These are phyloP conservation scores for Dryas integrifolia DNA, from an alignment of 331 rosid species.

Conservation along the genomic window DNA sequence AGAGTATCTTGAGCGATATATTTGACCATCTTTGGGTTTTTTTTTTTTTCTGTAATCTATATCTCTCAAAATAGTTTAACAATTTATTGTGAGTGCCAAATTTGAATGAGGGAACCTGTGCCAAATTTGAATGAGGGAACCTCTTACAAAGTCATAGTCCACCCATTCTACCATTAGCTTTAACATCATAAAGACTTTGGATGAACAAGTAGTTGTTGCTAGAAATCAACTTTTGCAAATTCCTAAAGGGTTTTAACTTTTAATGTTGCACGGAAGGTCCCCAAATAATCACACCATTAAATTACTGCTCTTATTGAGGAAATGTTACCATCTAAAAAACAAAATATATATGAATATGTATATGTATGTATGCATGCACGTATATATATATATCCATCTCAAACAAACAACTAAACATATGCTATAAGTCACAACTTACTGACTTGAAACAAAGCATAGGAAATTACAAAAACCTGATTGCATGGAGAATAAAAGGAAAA, in stretches of 20 bases:
- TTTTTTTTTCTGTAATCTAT: background rate
- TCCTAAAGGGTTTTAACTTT: background rate
- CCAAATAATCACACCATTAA: background rate
- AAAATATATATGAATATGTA: background rate
- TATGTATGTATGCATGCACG: background rate
- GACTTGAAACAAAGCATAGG: background rate
- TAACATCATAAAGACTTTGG: background rate
- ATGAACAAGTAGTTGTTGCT: background rate
- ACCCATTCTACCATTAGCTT: background rate
- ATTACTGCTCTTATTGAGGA: background rate
- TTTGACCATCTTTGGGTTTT: background rate
- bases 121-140: no score
- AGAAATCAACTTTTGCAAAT: background rate
- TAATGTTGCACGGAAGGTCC: background rate
- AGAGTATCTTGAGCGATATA: background rate
- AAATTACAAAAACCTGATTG: background rate
- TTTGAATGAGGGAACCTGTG: background rate
- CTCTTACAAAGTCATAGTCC: background rate
- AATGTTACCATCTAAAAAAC: background rate
- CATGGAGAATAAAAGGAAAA: background rate
- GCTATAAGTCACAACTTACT: background rate
- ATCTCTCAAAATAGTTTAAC: background rate
- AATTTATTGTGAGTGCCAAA: background rate
- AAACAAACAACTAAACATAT: constrained; percentile 3
- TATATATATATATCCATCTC: background rate